Percentiles rank a stretch among this genome's conserved stretches.
Evolutionary conservation across 2,329 filamentous ascomycete species (phyloP).

Genomic region (Lachnellula arida): DNA sequence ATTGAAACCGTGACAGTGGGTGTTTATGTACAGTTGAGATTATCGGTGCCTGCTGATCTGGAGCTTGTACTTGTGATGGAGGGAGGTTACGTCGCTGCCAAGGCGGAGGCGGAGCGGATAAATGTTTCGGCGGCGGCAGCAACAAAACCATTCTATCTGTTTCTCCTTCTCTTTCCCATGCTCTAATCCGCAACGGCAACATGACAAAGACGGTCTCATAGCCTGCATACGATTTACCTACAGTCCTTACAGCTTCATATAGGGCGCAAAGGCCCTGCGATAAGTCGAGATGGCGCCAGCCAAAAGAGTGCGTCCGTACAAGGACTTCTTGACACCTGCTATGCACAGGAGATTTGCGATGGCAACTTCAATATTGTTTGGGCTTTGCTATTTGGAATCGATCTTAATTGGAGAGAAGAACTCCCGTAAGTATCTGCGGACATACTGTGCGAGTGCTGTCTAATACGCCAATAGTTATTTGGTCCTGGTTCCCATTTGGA

Average conservation of each 20-base stretch:
- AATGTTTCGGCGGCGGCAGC: background rate
- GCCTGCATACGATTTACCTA: slow-evolving; percentile 1
- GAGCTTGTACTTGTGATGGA: slow-evolving; percentile 11
- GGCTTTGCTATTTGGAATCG: slow-evolving; percentile 69
- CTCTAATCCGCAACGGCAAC: slow-evolving; percentile 14
- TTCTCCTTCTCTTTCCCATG: background rate
- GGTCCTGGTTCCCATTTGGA: slow-evolving; percentile 82
- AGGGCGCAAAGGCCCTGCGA: background rate
- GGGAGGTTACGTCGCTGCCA: slow-evolving; percentile 20
- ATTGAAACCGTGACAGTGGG: background rate
- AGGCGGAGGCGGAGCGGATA: background rate
- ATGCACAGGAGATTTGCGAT: slow-evolving; percentile 82
- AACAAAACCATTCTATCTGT: slow-evolving; percentile 16
- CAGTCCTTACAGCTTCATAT: slow-evolving; percentile 16
- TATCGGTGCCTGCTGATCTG: slow-evolving; percentile 18
- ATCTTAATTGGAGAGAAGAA: slow-evolving; percentile 65
- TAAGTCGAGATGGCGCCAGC: slow-evolving; percentile 29
- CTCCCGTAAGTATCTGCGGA: slow-evolving; percentile 51
- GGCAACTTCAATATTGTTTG: slow-evolving; percentile 64
- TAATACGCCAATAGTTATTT: slow-evolving; percentile 55
- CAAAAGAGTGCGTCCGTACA: slow-evolving; percentile 34
- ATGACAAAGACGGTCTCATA: slow-evolving; percentile 15
- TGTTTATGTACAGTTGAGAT: slow-evolving; percentile 11
- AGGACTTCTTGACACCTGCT: slow-evolving; percentile 83
- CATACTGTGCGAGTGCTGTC: background rate